A percentile compares a stretch with the other conserved stretches of the same genome.
Evolutionary conservation across 2,329 filamentous ascomycete species (phyloP).

Genomic region (Aspergillus luchuensis): DNA sequence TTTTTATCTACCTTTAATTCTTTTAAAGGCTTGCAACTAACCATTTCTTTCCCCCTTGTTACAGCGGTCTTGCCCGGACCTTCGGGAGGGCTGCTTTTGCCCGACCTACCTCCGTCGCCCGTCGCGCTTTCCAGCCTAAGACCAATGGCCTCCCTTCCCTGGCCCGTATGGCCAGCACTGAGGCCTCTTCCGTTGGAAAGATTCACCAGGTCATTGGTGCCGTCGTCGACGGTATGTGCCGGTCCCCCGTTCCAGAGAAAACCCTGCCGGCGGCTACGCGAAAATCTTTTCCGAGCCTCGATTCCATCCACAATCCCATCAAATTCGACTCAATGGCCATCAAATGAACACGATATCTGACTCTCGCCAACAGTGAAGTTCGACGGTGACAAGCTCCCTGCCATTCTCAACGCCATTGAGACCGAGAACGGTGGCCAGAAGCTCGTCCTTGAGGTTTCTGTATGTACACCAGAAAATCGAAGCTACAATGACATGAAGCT

Average conservation of each 20-base stretch:
- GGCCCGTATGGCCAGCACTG: slow-evolving; percentile 64
- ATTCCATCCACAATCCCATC: slow-evolving; percentile 40
- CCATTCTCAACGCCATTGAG: slow-evolving; percentile 96
- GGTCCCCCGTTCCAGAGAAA: slow-evolving; percentile 20
- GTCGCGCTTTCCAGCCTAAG: slow-evolving; percentile 59
- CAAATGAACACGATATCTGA: slow-evolving; percentile 31
- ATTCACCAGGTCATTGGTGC: slow-evolving; percentile 91
- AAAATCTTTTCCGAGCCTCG: slow-evolving; percentile 48
- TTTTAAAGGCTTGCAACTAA: not conserved
- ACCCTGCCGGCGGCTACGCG: slow-evolving; percentile 28
- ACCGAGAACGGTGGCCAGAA: slow-evolving; percentile 90
- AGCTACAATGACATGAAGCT: slow-evolving; percentile 21
- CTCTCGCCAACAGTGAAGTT: slow-evolving; percentile 77
- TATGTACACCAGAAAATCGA: slow-evolving; percentile 55
- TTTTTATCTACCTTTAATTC: slow-evolving; percentile 14
- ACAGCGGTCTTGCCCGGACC: slow-evolving; percentile 66
- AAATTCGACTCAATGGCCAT: slow-evolving; percentile 31
- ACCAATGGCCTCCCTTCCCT: slow-evolving; percentile 62
- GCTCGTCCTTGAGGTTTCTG: slow-evolving; percentile 93
- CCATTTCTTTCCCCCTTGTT: slow-evolving; percentile 14
- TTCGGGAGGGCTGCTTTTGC: slow-evolving; percentile 62
- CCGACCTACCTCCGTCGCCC: slow-evolving; percentile 57
- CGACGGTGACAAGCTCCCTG: slow-evolving; percentile 85
- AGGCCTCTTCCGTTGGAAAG: slow-evolving; percentile 61
- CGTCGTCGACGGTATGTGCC: slow-evolving; percentile 87